phyloP scores from a whole-genome alignment of 305 asterid genomes.

The Andrographis paniculata region DNA sequence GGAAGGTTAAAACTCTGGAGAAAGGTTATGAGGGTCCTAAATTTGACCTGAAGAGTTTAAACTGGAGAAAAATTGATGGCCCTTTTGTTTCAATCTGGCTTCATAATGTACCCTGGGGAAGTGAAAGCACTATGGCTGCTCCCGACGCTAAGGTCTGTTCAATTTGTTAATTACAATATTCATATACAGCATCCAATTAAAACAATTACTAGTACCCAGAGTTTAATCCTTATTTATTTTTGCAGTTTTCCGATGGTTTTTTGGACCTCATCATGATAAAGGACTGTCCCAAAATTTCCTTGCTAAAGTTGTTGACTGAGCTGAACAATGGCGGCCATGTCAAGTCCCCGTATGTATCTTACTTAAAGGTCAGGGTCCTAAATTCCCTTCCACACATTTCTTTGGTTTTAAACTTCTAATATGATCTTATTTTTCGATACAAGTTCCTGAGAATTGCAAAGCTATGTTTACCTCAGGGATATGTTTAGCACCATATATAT shows the following conservation, averaged over 20 bases:
- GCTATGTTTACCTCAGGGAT: no score
- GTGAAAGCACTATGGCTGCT: slow-evolving; percentile 85
- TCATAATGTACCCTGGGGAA: slow-evolving; percentile 96
- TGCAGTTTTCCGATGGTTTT: slow-evolving; percentile 96
- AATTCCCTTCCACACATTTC: no score
- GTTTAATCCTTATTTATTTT: not conserved
- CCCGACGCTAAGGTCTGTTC: slow-evolving; percentile 81
- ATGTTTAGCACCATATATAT: no score
- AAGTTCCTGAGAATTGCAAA: no score
- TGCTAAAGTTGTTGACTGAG: slow-evolving; percentile 53
- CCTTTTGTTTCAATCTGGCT: slow-evolving; percentile 95
- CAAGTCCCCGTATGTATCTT: slow-evolving; percentile 61
- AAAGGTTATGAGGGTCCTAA: slow-evolving; percentile 62
- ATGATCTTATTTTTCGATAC: no score
- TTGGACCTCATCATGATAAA: slow-evolving; percentile 79
- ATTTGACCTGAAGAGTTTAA: slow-evolving; percentile 44
- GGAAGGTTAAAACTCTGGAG: slow-evolving; percentile 15
- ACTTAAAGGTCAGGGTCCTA: slow-evolving; percentile 63
- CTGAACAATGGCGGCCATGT: slow-evolving; percentile 70
- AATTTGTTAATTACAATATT: no score
- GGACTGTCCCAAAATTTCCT: slow-evolving; percentile 58
- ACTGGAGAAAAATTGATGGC: slow-evolving; percentile 79
- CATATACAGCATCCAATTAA: no score
- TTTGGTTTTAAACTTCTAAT: not conserved
- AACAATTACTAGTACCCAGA: no score